A percentile compares a stretch with the other conserved stretches of the same genome.
Evolutionary conservation across 148 eudicot genomes (phyloP).

Genomic region (Polygonum maritimum): DNA sequence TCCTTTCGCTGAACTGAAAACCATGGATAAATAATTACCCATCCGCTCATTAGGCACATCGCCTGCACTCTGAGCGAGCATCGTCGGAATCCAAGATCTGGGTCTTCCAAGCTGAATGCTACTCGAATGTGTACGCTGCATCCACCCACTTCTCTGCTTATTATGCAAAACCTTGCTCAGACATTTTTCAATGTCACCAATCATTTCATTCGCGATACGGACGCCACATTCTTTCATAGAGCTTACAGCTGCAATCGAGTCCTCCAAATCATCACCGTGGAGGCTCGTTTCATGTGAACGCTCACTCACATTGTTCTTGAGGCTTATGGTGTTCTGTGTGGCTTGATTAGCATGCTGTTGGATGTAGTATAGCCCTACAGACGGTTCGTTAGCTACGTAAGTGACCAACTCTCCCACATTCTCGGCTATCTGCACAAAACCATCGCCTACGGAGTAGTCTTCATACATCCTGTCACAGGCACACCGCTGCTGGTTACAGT

Average conservation of each 20-base stretch:
- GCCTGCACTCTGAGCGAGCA: conserved; percentile 29
- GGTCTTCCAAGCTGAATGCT: conserved; percentile 33
- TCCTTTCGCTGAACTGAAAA: conserved; percentile 36
- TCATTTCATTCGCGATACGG: conserved; percentile 43
- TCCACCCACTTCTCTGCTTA: conserved; percentile 41
- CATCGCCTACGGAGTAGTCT: conserved; percentile 41
- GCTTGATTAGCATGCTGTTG: conserved; percentile 53
- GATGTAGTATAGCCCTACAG: conserved; percentile 56
- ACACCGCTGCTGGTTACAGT: conserved; percentile 8
- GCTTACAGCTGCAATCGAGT: conserved; percentile 38
- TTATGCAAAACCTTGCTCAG: conserved; percentile 26
- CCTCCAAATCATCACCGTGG: conserved; percentile 49
- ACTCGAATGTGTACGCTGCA: conserved; percentile 18
- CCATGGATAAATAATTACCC: conserved; percentile 27
- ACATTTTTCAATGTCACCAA: conserved; percentile 32
- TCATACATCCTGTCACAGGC: conserved; percentile 36
- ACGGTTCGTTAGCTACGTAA: conserved; percentile 57
- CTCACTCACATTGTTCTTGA: conserved; percentile 22
- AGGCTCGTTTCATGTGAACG: conserved; percentile 36
- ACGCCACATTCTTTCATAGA: conserved; percentile 54
- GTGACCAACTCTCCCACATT: conserved; percentile 42
- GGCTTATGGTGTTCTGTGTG: conserved; percentile 39
- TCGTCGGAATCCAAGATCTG: conserved; percentile 37
- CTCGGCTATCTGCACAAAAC: conserved; percentile 48
- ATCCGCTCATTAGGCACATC: conserved; percentile 13